Evolutionary conservation across 2,329 filamentous ascomycete species (phyloP).

Genomic region (Sporothrix inflata): DNA sequence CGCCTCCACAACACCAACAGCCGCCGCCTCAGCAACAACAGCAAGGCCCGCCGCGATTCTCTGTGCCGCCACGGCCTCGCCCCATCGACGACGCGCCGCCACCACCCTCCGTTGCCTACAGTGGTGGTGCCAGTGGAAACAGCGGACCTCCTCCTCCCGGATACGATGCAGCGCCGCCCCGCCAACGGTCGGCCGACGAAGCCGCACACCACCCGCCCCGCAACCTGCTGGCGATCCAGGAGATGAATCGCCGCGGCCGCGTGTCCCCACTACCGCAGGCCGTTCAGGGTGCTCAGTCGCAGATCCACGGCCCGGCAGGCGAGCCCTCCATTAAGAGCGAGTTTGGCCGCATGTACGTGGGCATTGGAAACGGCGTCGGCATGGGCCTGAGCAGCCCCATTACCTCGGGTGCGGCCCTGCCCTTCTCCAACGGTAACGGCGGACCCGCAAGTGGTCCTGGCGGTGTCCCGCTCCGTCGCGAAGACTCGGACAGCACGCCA

Average conservation of each 20-base stretch:
- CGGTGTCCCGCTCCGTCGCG: conserved; percentile 50
- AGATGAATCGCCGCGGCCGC: conserved; percentile 78
- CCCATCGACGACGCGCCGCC: conserved; percentile 54
- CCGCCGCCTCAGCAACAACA: conserved; percentile 43
- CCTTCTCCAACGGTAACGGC: conserved; percentile 47
- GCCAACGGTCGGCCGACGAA: conserved; percentile 52
- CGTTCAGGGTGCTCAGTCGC: conserved; percentile 86
- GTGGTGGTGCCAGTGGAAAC: conserved; percentile 38
- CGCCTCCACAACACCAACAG: conserved; percentile 40
- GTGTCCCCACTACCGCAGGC: conserved; percentile 89
- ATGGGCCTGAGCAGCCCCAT: conserved; percentile 56
- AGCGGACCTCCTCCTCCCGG: not conserved
- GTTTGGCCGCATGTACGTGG: conserved; percentile 91
- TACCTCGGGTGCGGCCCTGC: conserved; percentile 47
- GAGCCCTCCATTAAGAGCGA: conserved; percentile 94
- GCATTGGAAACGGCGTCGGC: conserved; percentile 69
- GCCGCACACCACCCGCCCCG: conserved; percentile 64
- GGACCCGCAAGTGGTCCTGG: conserved; percentile 36
- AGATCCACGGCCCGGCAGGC: conserved; percentile 74
- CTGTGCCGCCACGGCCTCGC: conserved; percentile 44
- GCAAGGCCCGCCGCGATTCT: conserved; percentile 33
- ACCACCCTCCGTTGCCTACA: conserved; percentile 56
- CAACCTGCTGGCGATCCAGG: conserved; percentile 76
- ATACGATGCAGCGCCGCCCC: conserved; percentile 46
- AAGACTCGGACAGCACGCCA: conserved; percentile 52